phyloP scores from a whole-genome alignment of 2,329 filamentous ascomycete genomes.

The Exophiala dermatitidis region DNA sequence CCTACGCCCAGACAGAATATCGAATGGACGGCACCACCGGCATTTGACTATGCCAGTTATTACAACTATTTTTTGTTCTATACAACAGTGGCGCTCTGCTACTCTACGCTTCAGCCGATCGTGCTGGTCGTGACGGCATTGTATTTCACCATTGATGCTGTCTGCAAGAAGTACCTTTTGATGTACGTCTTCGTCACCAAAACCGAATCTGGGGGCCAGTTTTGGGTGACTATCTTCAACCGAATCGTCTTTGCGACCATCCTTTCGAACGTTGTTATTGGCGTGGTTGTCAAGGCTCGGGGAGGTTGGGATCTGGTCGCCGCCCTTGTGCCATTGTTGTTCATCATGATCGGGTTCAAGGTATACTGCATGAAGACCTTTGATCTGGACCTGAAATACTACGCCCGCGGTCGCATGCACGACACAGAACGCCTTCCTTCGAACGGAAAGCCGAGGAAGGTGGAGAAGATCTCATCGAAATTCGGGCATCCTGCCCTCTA shows the following conservation, averaged over 20 bases:
- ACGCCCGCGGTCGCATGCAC: slow-evolving; percentile 57
- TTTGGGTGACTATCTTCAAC: slow-evolving; percentile 89
- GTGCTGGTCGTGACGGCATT: slow-evolving; percentile 78
- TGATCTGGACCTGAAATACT: slow-evolving; percentile 74
- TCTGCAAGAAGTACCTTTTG: slow-evolving; percentile 89
- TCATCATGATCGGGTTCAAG: slow-evolving; percentile 79
- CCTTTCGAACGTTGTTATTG: slow-evolving; percentile 70
- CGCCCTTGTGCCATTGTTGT: slow-evolving; percentile 64
- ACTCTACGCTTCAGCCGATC: slow-evolving; percentile 76
- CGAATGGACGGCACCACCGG: slow-evolving; percentile 81
- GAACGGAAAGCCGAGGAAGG: slow-evolving; percentile 20
- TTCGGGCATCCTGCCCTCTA: slow-evolving; percentile 91
- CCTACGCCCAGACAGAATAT: slow-evolving; percentile 89
- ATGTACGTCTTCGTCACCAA: slow-evolving; percentile 96
- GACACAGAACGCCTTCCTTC: slow-evolving; percentile 32
- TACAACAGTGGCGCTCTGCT: slow-evolving; percentile 78
- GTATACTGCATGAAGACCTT: slow-evolving; percentile 69
- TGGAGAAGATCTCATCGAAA: slow-evolving; percentile 53
- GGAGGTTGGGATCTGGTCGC: slow-evolving; percentile 62
- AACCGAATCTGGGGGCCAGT: slow-evolving; percentile 87
- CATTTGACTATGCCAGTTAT: slow-evolving; percentile 92
- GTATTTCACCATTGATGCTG: slow-evolving; percentile 81
- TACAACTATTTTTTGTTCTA: slow-evolving; percentile 99
- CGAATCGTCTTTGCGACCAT: slow-evolving; percentile 78
- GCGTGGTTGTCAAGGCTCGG: slow-evolving; percentile 65